Base-by-base conservation (phyloP, 2,329 filamentous ascomycete genomes). In the Phyllosticta citribraziliensis region DNA sequence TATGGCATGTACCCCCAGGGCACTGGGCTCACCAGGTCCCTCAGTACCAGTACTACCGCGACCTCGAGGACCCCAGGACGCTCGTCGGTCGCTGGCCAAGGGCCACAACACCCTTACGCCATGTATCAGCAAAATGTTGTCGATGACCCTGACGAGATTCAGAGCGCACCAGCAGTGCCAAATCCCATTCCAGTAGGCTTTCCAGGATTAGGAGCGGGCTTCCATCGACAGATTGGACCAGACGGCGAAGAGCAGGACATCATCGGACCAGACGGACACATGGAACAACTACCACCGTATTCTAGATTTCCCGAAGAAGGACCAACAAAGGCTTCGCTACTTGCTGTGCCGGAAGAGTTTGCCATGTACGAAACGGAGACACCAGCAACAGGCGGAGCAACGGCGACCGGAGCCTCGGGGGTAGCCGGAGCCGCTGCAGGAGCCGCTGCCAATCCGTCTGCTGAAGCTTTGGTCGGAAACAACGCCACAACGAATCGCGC, bases 201-300 rank as follows among this genome's bases (percentile, higher is more conserved):
- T 66, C 85, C 86, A 6, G 87, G 87, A 5, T 76, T 85, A 40
- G 79, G 79, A 5, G 83, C 82, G 63, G 77, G 81, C 60, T 96
- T 91, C 67, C 88, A 87, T 68, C 80, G 88, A 64, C 84, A 87
- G 57, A 74, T 90, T 57, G 89, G 88, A 0, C 87, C 89, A 0
- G 88, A 91, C 61, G 90, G 90, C 58, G 91, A 96, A 74, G 92
- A 96, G 67, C 90, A 88, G 55, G 91, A 92, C 70, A 84, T 97
- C 59, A 87, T 97, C 57, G 91, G 91, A 1, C 89, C 88, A 0
- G 85, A 96, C 68, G 92, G 92, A 1, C 91, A 97, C 70, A 87
- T 88, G 1, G 93, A 97, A 73, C 90, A 96, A 72, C 78, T 97
- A 19, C 93, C 93, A 12, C 93, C 93, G 0, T 97, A 97, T 70